These are phyloP conservation scores for Mycena galopus DNA, from an alignment of 768 basidiomycete genomes.

Conservation along the genomic window DNA sequence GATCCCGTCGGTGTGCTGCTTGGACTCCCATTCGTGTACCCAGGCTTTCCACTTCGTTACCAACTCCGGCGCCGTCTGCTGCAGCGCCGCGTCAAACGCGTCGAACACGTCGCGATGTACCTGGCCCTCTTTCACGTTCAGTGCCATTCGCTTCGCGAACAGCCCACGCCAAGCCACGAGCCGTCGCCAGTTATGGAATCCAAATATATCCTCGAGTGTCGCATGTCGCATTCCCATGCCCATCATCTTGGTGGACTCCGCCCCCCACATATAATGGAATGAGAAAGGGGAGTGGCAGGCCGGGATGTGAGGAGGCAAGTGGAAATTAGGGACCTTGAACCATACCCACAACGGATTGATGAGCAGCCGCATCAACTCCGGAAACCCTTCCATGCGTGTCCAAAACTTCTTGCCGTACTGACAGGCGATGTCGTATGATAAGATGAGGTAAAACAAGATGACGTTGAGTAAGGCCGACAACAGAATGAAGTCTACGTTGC, in stretches of 20 bases:
- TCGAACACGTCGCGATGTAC: not conserved
- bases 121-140: not conserved
- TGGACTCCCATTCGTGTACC: not conserved
- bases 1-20: not conserved
- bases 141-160: not conserved
- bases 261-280: too few species aligned
- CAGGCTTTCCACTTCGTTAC: not conserved
- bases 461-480: too few species aligned
- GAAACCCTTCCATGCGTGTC: too few species aligned
- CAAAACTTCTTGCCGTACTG: too few species aligned
- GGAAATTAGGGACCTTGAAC: too few species aligned
- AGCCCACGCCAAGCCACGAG: not conserved
- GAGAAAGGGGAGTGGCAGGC: too few species aligned
- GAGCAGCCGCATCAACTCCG: too few species aligned
- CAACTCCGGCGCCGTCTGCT: not conserved
- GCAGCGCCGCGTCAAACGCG: not conserved
- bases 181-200: not conserved
- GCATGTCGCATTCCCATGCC: not conserved
- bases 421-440: too few species aligned
- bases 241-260: not conserved
- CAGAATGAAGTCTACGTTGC: too few species aligned
- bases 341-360: too few species aligned
- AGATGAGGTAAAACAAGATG: too few species aligned
- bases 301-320: too few species aligned
- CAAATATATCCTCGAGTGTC: not conserved